These are phyloP conservation scores for Metschnikowia similis DNA, from an alignment of 805 yeast species.

Conservation along the genomic window DNA sequence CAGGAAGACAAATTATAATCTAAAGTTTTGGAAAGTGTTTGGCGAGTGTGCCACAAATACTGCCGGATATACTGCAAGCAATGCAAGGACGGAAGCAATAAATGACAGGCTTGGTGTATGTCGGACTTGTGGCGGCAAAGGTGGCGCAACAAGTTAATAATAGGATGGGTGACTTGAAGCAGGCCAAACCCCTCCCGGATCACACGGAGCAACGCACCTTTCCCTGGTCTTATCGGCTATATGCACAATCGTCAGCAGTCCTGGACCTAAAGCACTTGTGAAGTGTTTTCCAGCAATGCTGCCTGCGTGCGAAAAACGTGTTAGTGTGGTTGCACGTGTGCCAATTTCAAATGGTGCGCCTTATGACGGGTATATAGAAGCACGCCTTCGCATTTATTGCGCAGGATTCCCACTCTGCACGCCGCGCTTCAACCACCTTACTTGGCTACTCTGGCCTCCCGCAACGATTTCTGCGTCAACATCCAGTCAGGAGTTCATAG, in stretches of 20 bases:
- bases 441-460: background rate
- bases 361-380: background rate
- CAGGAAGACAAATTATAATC: background rate
- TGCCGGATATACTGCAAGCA: background rate
- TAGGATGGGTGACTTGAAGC: too few species aligned
- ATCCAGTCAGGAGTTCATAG: background rate
- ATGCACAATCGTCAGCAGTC: background rate
- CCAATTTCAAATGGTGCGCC: background rate
- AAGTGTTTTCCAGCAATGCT: background rate
- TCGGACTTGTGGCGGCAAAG: background rate
- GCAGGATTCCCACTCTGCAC: background rate
- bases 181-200: too few species aligned
- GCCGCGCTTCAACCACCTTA: background rate
- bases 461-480: background rate
- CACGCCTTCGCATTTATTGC: constrained; percentile 1
- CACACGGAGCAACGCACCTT: background rate
- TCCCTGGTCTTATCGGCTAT: background rate
- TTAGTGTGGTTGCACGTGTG: constrained; percentile 2
- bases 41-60: background rate
- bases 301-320: constrained; percentile 3
- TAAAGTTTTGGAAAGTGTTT: background rate
- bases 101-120: background rate
- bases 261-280: background rate
- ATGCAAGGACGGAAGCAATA: background rate
- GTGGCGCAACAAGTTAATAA: too few species aligned